Conservation (phyloP, 1,284 basidiomycete genomes). For the Apiotrichum montevideense region DNA sequence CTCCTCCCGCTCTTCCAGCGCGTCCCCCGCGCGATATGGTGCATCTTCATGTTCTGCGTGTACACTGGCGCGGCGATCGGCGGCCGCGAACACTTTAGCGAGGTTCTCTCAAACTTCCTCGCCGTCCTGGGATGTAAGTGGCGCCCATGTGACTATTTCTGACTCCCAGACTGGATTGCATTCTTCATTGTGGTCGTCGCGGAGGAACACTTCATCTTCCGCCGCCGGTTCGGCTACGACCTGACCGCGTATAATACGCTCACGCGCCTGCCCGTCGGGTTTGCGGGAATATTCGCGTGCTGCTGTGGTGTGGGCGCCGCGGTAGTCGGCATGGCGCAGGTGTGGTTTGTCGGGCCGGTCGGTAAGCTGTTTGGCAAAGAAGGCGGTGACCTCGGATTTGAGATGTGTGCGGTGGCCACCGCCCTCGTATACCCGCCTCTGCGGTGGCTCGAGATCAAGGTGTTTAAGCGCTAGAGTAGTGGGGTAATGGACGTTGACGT, state of each 20-base stretch:
- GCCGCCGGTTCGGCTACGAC: slow-evolving; percentile 54
- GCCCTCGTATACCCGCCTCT: slow-evolving; percentile 30
- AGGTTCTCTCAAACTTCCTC: slow-evolving; percentile 53
- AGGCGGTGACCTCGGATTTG: slow-evolving; percentile 58
- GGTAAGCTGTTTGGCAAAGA: slow-evolving; percentile 49
- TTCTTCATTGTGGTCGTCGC: slow-evolving; percentile 52
- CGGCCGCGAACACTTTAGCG: slow-evolving; percentile 58
- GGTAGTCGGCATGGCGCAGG: slow-evolving; percentile 32
- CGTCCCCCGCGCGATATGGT: slow-evolving; percentile 59
- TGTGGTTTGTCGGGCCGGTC: slow-evolving; percentile 55
- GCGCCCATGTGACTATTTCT: background rate
- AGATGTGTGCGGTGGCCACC: slow-evolving; percentile 44
- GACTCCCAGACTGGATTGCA: slow-evolving; percentile 9
- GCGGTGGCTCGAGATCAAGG: slow-evolving; percentile 28
- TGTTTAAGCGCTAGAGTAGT: slow-evolving; percentile 22
- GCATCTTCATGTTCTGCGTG: slow-evolving; percentile 52
- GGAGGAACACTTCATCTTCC: slow-evolving; percentile 58
- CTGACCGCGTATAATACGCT: slow-evolving; percentile 54
- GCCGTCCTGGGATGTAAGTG: slow-evolving; percentile 61
- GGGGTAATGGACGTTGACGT: no score
- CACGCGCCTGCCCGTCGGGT: slow-evolving; percentile 53
- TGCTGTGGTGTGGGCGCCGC: slow-evolving; percentile 52
- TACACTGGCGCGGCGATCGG: slow-evolving; percentile 58
- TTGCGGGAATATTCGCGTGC: slow-evolving; percentile 54
- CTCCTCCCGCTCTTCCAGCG: slow-evolving; percentile 55